These are phyloP conservation scores for Fraxinus excelsior DNA, from an alignment of 257 asterid genomes.

Conservation along the genomic window DNA sequence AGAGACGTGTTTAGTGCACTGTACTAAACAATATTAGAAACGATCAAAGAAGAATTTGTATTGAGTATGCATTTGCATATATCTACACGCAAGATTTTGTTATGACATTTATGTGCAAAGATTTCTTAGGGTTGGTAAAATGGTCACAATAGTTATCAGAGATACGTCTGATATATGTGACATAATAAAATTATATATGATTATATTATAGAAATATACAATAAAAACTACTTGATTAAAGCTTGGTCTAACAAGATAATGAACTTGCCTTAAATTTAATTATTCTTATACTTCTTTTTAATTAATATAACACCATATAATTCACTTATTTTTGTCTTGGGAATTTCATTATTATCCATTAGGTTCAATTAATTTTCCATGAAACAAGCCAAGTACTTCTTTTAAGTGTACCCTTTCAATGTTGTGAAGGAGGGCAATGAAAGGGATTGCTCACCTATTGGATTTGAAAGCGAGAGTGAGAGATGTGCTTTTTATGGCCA, in stretches of 20 bases:
- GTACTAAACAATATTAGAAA: no score
- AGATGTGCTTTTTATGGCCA: slow-evolving; percentile 34
- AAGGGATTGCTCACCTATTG: slow-evolving; percentile 44
- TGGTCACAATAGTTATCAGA: no score
- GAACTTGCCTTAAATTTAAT: not conserved
- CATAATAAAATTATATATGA: no score
- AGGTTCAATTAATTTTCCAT: slow-evolving; percentile 28
- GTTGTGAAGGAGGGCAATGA: slow-evolving; percentile 33
- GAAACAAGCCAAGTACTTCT: slow-evolving; percentile 26
- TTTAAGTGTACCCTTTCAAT: slow-evolving; percentile 29
- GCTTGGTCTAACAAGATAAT: no score
- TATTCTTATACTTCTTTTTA: not conserved
- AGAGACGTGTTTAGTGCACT: not conserved
- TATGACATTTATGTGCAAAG: no score
- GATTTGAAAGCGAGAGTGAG: slow-evolving; percentile 33
- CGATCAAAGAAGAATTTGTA: no score
- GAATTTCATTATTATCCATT: slow-evolving; percentile 42
- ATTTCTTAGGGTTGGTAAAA: no score
- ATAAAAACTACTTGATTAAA: no score
- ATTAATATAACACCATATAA: not conserved
- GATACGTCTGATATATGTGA: no score
- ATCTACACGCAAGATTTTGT: no score
- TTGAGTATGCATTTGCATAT: no score
- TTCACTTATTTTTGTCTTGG: slow-evolving; percentile 37
- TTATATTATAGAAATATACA: no score